These are phyloP conservation scores for Phialophora tarda DNA, from an alignment of 2,329 filamentous ascomycete genomes.

Conservation along the genomic window DNA sequence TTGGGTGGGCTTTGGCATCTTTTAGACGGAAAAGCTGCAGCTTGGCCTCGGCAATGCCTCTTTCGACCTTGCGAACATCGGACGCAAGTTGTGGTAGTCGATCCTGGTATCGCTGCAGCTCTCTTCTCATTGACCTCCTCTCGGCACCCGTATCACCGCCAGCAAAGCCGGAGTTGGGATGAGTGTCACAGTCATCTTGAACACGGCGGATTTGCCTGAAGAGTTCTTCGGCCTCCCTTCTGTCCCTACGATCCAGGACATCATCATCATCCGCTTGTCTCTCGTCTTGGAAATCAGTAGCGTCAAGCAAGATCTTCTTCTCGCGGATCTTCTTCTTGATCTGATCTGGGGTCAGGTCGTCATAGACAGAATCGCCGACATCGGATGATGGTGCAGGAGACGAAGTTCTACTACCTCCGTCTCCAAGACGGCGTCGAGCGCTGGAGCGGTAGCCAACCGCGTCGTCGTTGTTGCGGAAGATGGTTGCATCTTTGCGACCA, in stretches of 20 bases:
- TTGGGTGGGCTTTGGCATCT: conserved; percentile 89
- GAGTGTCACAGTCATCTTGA: conserved; percentile 91
- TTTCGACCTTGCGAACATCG: conserved; percentile 86
- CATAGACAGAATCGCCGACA: conserved; percentile 66
- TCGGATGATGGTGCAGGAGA: conserved; percentile 78
- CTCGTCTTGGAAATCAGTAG: conserved; percentile 95
- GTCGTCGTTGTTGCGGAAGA: conserved; percentile 96
- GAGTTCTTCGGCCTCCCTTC: conserved; percentile 89
- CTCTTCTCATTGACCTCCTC: conserved; percentile 80
- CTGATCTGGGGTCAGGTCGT: conserved; percentile 85
- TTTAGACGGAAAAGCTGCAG: conserved; percentile 91
- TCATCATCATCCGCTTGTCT: conserved; percentile 89
- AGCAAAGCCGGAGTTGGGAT: conserved; percentile 75
- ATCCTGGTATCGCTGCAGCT: conserved; percentile 86
- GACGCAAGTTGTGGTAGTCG: conserved; percentile 91
- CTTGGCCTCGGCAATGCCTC: conserved; percentile 87
- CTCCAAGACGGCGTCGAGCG: conserved; percentile 81
- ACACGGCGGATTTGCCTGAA: conserved; percentile 89
- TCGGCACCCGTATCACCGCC: conserved; percentile 86
- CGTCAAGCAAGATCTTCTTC: conserved; percentile 91
- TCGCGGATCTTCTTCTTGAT: conserved; percentile 90
- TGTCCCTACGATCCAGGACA: conserved; percentile 84
- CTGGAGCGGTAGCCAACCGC: conserved; percentile 92
- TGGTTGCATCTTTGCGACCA: conserved; percentile 88
- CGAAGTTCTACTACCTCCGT: conserved; percentile 69